These are phyloP conservation scores for Hericium rajendrae DNA, from an alignment of 768 basidiomycete species.

Conservation along the genomic window DNA sequence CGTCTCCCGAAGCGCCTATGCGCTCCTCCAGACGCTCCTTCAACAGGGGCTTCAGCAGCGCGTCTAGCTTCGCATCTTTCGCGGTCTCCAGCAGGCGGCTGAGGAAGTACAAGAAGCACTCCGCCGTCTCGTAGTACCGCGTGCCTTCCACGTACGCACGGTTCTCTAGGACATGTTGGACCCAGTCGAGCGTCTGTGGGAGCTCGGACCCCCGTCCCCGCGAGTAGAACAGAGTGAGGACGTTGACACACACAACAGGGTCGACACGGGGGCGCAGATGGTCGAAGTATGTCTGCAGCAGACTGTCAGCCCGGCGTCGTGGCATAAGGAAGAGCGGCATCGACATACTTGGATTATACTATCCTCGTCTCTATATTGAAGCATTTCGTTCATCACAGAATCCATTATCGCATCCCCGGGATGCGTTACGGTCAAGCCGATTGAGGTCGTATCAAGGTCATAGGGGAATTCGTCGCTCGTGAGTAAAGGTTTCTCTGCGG, in stretches of 20 bases:
- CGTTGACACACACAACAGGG: slow-evolving; percentile 44
- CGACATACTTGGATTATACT: slow-evolving; percentile 30
- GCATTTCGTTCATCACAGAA: slow-evolving; percentile 49
- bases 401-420: slow-evolving; percentile 23
- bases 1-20: slow-evolving; percentile 38
- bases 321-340: not conserved
- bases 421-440: slow-evolving; percentile 36
- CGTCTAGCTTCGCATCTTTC: slow-evolving; percentile 25
- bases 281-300: slow-evolving; percentile 42
- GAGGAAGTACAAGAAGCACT: slow-evolving; percentile 45
- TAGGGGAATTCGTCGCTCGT: slow-evolving; percentile 42
- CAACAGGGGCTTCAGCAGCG: slow-evolving; percentile 30
- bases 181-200: slow-evolving; percentile 35
- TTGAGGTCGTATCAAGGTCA: slow-evolving; percentile 51
- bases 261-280: slow-evolving; percentile 40
- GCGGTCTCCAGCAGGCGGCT: slow-evolving; percentile 32
- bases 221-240: slow-evolving; percentile 38
- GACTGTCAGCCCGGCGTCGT: not conserved
- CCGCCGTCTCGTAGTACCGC: slow-evolving; percentile 42
- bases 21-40: slow-evolving; percentile 39
- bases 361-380: slow-evolving; percentile 37
- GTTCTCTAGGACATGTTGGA: slow-evolving; percentile 37
- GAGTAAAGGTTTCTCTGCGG: slow-evolving; percentile 21
- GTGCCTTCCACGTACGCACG: slow-evolving; percentile 48
- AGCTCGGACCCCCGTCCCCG: slow-evolving; percentile 40